Conservation (phyloP, 371 early-diverging fungal species). For the Mortierella polycephala region DNA sequence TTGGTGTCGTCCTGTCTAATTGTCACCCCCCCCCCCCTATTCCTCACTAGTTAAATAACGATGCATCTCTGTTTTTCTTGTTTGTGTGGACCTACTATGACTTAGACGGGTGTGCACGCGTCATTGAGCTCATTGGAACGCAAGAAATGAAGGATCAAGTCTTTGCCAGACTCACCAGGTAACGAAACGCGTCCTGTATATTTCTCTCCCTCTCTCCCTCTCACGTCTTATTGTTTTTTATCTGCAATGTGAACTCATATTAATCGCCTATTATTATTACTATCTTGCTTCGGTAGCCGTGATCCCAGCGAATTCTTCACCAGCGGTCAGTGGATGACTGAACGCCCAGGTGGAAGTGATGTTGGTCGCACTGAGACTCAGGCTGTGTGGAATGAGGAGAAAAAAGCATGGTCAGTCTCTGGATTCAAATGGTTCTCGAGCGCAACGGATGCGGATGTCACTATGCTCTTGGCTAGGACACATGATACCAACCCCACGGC, state of each 20-base stretch:
- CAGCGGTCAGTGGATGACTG: constrained; percentile 84
- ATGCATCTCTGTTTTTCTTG: background rate
- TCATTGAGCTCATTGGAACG: constrained; percentile 65
- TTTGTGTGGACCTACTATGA: no score
- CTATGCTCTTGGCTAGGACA: constrained; percentile 72
- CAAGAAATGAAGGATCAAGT: constrained; percentile 61
- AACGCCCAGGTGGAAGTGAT: constrained; percentile 76
- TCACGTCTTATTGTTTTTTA: no score
- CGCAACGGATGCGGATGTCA: constrained; percentile 75
- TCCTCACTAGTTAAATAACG: background rate
- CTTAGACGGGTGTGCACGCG: constrained; percentile 71
- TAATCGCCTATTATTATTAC: background rate
- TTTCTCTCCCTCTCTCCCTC: background rate
- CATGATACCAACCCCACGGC: constrained; percentile 54
- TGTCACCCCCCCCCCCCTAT: background rate
- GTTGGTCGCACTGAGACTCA: constrained; percentile 68
- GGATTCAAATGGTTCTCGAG: constrained; percentile 83
- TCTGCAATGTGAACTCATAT: background rate
- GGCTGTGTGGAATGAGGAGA: constrained; percentile 59
- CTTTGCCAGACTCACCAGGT: constrained; percentile 55
- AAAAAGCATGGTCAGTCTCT: constrained; percentile 60
- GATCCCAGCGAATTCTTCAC: constrained; percentile 70
- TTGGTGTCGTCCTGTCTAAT: background rate
- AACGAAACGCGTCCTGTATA: background rate
- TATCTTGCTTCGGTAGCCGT: constrained; percentile 46